Base-by-base conservation (phyloP, 1,139 yeast species). In the Zygosaccharomyces pseudobailii region DNA sequence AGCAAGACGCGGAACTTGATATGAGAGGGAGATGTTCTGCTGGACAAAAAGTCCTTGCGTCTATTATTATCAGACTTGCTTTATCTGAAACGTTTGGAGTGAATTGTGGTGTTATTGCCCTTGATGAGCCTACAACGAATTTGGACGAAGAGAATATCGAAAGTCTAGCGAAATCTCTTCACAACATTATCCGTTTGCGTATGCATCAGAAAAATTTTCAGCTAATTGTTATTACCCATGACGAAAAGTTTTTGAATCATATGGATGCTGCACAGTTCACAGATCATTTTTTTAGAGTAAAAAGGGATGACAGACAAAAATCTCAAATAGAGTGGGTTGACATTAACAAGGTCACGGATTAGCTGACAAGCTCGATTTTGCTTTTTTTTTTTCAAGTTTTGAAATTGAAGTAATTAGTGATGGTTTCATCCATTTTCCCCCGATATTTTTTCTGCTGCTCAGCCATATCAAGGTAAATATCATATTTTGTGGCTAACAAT, bases 21-120 rank as follows among this genome's bases (percentile, higher is more conserved):
- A 94, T 94, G 99, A 77, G 98, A 55, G 99, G 98, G 0, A 72
- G 98, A 48, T 94, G 99, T 66, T 88, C 97, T 2, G 98, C 98
- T 0, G 99, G 99, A 1, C 99, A 94, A 66, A 88, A 89, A 63
- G 97, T 94, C 2, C 71, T 94, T 47, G 96, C 98, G 0, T 84
- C 95, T 47, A 89, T 94, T 45, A 82, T 94, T 33, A 90, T 94
- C 46, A 75, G 99, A 47, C 71, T 94, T 49, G 97, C 97, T 0
- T 71, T 94, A 43, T 95, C 97, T 0, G 98, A 94, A 66, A 88
- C 97, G 62, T 92, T 94, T 71, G 98, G 98, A 6, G 77, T 82
- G 1, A 88, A 86, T 62, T 92, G 97, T 71, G 98, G 98, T 44
- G 84, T 92, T 63, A 87, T 94, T 58, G 96, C 97, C 0, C 72